phyloP scores from a whole-genome alignment of 306 rosid genomes.

The Castanospermum australe region DNA sequence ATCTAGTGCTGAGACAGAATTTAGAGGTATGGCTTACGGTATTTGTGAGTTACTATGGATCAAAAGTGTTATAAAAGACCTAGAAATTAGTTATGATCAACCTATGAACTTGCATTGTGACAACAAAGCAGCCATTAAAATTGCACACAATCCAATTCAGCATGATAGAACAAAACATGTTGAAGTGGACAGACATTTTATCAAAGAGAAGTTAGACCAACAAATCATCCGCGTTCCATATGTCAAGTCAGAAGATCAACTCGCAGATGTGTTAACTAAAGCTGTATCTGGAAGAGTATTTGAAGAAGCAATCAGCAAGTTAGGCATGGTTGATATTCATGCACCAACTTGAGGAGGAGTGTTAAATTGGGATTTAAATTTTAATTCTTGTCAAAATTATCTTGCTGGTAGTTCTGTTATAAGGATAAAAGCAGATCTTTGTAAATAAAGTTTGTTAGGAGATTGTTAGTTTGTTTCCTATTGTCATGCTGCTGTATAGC shows the following conservation, averaged over 20 bases:
- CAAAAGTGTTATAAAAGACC: background rate
- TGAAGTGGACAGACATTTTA: background rate
- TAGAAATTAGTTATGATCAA: background rate
- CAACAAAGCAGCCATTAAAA: background rate
- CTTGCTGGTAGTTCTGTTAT: too few relatives aligned
- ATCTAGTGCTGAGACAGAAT: too few relatives aligned
- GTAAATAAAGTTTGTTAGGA: too few relatives aligned
- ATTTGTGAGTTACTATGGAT: background rate
- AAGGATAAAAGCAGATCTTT: too few relatives aligned
- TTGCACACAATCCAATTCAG: background rate
- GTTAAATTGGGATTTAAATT: too few relatives aligned
- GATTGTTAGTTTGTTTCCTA: too few relatives aligned
- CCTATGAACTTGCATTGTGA: background rate
- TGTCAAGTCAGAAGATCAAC: background rate
- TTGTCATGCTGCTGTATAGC: too few relatives aligned
- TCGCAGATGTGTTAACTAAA: too few relatives aligned
- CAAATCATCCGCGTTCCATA: background rate
- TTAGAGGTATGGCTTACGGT: background rate
- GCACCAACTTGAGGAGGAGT: background rate
- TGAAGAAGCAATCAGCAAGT: too few relatives aligned
- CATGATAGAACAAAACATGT: background rate
- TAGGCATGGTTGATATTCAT: background rate
- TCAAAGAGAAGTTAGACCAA: background rate
- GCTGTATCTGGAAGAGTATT: too few relatives aligned
- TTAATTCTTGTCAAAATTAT: too few relatives aligned